Base-by-base conservation (phyloP, 208 protist genomes). In the Trypanosoma rangeli region DNA sequence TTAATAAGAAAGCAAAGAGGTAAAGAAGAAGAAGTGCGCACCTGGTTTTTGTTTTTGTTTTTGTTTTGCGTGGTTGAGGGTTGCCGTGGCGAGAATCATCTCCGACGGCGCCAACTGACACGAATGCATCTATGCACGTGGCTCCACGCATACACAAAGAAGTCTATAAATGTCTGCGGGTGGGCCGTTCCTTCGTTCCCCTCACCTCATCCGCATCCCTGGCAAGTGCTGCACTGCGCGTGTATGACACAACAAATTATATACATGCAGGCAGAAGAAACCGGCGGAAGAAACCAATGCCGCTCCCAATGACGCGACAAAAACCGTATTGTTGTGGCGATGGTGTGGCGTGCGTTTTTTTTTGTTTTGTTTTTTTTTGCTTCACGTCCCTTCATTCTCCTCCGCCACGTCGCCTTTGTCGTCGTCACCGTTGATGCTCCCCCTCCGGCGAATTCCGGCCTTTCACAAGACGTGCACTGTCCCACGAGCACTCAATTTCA, bases 161-260 rank as follows among this genome's bases (percentile, higher is more conserved):
- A 28, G 55, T 54, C 35, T 37, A 64, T 37, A 64, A 55, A 64
- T 37, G 26, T 54, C 24, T 54, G 26, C 49, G 26, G 7, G 49
- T 4, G 12, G 9, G n/a, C 7, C 5, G 29, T 37, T 42, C 10
- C 37, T 42, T 42, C 37, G 7, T 42, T 42, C 37, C 37, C 10
- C 10, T 42, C 10, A 4, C 37, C 37, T 10, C 37, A 53, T 15
- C 8, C 7, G 3, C 3, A 53, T 16, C n/a, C n/a, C n/a, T 26
- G 22, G 22, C n/a, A 20, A 16, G 15, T 3, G 15, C n/a, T 8
- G 48, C 48, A 26, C n/a, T 15, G 13, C n/a, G 5, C n/a, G 15
- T 16, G n/a, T 15, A 26, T 42, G 37, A 10, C 37, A 42, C 37
- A 42, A 10, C 37, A 56, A 56, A 24, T 29, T 35, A 29, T 24